Percentiles rank a stretch among this genome's conserved stretches.
Evolutionary conservation across 192 early-diverging fungal genomes (phyloP).

Genomic region (Podila clonocystis): DNA sequence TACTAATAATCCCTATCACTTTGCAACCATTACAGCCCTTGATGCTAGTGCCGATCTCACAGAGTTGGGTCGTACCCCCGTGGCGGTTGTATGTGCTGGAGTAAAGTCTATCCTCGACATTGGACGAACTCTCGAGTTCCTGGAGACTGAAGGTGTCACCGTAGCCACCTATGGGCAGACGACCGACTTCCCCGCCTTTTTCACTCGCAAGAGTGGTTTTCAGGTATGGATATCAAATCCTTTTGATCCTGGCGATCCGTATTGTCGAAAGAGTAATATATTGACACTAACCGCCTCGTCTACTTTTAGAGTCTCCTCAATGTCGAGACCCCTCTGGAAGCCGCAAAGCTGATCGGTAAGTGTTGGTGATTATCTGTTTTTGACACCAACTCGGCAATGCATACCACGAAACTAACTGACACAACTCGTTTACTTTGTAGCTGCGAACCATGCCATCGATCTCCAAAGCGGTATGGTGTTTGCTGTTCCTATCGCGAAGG

Average conservation of each 20-base stretch:
- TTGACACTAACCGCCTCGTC: neutral
- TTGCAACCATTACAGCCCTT: constrained; percentile 60
- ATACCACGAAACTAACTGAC: neutral
- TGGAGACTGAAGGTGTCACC: constrained; percentile 95
- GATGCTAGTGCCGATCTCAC: constrained; percentile 94
- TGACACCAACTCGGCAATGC: neutral
- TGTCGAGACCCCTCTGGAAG: constrained; percentile 58
- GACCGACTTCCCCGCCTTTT: constrained; percentile 91
- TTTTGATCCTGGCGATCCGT: neutral
- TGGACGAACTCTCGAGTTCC: constrained; percentile 87
- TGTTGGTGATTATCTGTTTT: neutral
- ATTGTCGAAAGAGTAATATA: neutral
- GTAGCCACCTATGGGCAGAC: constrained; percentile 80
- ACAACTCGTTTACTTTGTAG: constrained; percentile 10
- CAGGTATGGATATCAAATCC: constrained; percentile 52
- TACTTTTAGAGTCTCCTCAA: constrained; percentile 58
- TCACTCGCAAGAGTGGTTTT: constrained; percentile 78
- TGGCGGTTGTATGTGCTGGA: constrained; percentile 96
- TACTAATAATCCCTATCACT: neutral
- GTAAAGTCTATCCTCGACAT: constrained; percentile 98
- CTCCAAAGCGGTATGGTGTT: constrained; percentile 86
- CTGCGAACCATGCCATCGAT: constrained; percentile 68
- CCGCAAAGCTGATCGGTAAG: constrained; percentile 67
- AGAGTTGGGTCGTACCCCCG: constrained; percentile 90
- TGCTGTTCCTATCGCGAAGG: constrained; percentile 88